Evolutionary conservation across 352 stramenopile species (phyloP), one percentile per base, ranked within the genome.

Genomic region (Phytophthora syringae): DNA sequence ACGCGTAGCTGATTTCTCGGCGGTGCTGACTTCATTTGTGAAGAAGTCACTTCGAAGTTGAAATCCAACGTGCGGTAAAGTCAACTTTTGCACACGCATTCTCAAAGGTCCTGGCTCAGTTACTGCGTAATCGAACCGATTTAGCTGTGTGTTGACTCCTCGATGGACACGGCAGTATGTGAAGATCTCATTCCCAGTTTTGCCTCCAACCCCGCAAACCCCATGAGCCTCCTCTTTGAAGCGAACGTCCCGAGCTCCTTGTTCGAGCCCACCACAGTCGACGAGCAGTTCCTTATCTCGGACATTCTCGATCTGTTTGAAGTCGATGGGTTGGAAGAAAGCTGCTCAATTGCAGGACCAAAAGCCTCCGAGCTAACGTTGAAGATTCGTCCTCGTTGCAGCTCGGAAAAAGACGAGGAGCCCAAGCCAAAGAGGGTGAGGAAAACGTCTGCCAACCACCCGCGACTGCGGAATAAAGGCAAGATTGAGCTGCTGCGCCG

Each of bases 401-500:
- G 2, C 37, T 36, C 7, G 1, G 37, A 24, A 11, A 21, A 24
- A 16, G 21, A 42, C 9, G 2, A 28, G 16, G 28, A 34, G 18
- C 12, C 20, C 22, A 58, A 49, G 22, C 43, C 57, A 3, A 62
- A 61, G 52, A 52, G 58, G 50, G 39, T 22, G 21, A 25, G 44
- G 25, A 36, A 44, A 22, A 37, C 24, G 12, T 22, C 57, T 10
- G 47, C 58, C 12, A 12, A 34, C n/a, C 51, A 40, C 2, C 64
- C 64, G 36, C 64, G 64, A 21, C 30, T 72, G 20, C 42, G 64
- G 5, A 72, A 72, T 44, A 72, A 72, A 25, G 64, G 58, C 39
- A 72, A 72, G 27, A 72, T 72, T 30, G 64, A 72, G 22, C 43
- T 54, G 7, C 21, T 72, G 16, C 40, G 58, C 11, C 57, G 51